These are phyloP conservation scores for Tetradesmus obliquus DNA, from an alignment of 139 green algal genomes.

Conservation along the genomic window DNA sequence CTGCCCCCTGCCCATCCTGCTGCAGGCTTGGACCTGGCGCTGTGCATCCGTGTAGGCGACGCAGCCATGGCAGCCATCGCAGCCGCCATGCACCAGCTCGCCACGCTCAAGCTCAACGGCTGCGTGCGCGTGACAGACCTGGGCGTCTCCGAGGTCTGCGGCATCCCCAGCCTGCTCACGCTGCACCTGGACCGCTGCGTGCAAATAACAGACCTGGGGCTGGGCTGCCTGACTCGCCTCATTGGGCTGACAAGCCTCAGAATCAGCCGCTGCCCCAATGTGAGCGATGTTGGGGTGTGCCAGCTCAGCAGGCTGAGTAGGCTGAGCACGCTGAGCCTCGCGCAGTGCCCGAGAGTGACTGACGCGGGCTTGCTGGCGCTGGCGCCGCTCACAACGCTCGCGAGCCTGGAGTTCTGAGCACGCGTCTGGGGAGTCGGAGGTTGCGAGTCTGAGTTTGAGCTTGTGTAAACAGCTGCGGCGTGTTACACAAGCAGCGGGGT, in stretches of 20 bases:
- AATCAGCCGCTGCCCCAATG: conserved; percentile 52
- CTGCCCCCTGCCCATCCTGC: neutral
- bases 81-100: conserved; percentile 41
- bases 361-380: conserved; percentile 58
- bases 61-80: conserved; percentile 39
- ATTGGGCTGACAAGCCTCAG: conserved; percentile 60
- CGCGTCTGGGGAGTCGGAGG: too few species aligned
- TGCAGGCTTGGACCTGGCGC: conserved; percentile 57
- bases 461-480: too few species aligned
- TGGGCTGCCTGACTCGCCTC: conserved; percentile 44
- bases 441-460: too few species aligned
- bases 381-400: conserved; percentile 56
- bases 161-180: conserved; percentile 51
- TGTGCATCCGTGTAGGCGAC: conserved; percentile 52
- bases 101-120: conserved; percentile 54
- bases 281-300: conserved; percentile 60
- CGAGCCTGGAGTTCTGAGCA: conserved; percentile 59
- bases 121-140: conserved; percentile 55
- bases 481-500: too few species aligned
- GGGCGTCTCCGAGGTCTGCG: conserved; percentile 44
- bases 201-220: conserved; percentile 54
- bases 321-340: conserved; percentile 66
- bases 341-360: conserved; percentile 60
- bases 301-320: conserved; percentile 49
- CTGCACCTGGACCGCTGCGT: conserved; percentile 71